Base-by-base conservation (phyloP, 345 rosid species). In the Mallotus nudiflorus region DNA sequence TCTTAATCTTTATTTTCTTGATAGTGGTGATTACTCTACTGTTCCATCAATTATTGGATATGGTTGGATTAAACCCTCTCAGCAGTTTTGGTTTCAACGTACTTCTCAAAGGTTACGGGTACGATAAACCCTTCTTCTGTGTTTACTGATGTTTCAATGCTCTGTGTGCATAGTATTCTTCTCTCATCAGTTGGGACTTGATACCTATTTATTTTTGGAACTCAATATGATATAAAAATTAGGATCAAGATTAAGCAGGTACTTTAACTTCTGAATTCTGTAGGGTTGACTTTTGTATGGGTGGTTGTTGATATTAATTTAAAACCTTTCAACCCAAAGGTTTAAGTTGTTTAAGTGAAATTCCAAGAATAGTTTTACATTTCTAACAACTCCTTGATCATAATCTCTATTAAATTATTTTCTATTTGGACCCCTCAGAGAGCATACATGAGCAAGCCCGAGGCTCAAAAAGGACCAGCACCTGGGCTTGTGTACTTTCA, bases 401-500 rank as follows among this genome's bases (percentile, higher is more conserved):
- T 28, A 9, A 68, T 28, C 19, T 63, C n/a, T 29, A 19, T 16
- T 51, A 42, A 42, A 31, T 48, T 51, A 16, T 58, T 2, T 18
- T 40, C 9, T 73, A 6, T 57, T 31, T 29, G 12, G 15, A 6
- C 33, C 39, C 73, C 76, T 8, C 81, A 92, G 98, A 87, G 67
- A 80, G 82, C 71, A 73, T 86, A 90, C 75, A 80, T 48, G 82
- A 83, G 77, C 44, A 69, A 82, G 74, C 97, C 96, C 27, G 53
- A 58, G 27, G 77, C 86, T 37, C 91, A 86, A 75, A 84, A 83
- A 56, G 82, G 72, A 56, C 71, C 86, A 10, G 98, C 98, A 22
- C 95, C 97, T 0, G 97, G 96, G n/a, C 89, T 94, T 33, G 97
- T 74, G 12, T 91, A 83, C 82, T 83, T 94, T 77, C 98, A 94